Evolutionary conservation across 192 early-diverging fungal species (phyloP), one percentile per base, ranked within the genome.

Genomic region (Podila clonocystis): DNA sequence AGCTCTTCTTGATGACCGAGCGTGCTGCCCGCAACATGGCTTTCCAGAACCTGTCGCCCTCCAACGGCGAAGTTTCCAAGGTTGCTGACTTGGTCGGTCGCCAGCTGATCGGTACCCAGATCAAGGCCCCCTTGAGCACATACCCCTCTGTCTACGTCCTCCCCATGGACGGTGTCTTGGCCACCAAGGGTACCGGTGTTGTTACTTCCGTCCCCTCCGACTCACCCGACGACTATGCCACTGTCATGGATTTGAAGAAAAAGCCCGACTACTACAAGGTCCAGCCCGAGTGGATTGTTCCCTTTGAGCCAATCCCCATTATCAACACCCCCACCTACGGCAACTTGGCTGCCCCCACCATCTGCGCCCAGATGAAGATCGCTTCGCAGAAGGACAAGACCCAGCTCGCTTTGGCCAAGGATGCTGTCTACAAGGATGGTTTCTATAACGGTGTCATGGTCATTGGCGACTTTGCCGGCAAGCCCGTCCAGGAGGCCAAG

Each of bases 151-250:
- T 99, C 24, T 99, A 95, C 72, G 94, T 97, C 61, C 89, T 99
- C 63, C 98, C 98, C 29, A 97, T 98, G 97, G 98, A 98, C 29
- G 95, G 94, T 57, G 97, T 99, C 26, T 85, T 97, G 57, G 91
- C 94, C 41, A 96, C 93, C 60, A 99, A 97, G 89, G 98, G 98
- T 71, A 99, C 98, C 1, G 98, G 98, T 63, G 96, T 99, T 29
- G 97, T 98, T 38, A 98, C 97, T 0, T 99, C 98, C 9, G 98
- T 99, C 33, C 98, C 98, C 34, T 98, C 97, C 0, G 98, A 99
- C 70, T 98, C 98, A 38, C 98, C 98, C 15, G 97, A 98, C 82
- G 98, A 99, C 87, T 98, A 85, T 85, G 92, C 95, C 31, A 90
- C 97, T 48, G 86, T 98, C 72, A 89, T 90, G 78, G 98, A 99